A percentile compares a stretch with the other conserved stretches of the same genome.
Evolutionary conservation across 139 green algal species (phyloP).

Genomic region (Tetradesmus obliquus): DNA sequence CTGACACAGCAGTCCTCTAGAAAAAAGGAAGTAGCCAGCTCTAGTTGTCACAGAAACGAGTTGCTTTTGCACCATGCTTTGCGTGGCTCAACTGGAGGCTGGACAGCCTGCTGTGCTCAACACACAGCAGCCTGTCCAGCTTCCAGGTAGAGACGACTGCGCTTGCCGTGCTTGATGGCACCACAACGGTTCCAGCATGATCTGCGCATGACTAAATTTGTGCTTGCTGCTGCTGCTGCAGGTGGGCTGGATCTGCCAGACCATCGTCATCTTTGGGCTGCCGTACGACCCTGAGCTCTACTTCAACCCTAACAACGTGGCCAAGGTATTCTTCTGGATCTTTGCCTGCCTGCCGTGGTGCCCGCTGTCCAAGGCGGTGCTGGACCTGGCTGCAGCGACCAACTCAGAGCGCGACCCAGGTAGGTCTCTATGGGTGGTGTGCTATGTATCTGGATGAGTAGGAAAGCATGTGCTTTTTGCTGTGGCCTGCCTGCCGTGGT

Average conservation of each 20-base stretch:
- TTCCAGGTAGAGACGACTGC: not conserved
- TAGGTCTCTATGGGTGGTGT: not conserved
- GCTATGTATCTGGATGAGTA: too few relatives aligned
- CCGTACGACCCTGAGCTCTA: slow-evolving; percentile 76
- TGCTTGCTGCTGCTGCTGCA: not conserved
- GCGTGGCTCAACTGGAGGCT: not conserved
- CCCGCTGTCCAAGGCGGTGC: slow-evolving; percentile 79
- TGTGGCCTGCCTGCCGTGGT: slow-evolving; percentile 72
- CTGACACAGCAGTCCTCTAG: not conserved
- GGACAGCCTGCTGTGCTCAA: too few relatives aligned
- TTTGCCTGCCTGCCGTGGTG: slow-evolving; percentile 81
- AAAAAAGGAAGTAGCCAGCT: not conserved
- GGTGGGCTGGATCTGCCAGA: slow-evolving; percentile 77
- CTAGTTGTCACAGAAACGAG: not conserved
- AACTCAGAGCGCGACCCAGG: slow-evolving; percentile 6
- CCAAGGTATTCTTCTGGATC: slow-evolving; percentile 63
- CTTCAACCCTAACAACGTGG: slow-evolving; percentile 9
- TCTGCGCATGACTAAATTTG: not conserved
- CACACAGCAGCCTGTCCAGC: too few relatives aligned
- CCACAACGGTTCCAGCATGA: too few relatives aligned
- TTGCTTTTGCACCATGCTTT: not conserved
- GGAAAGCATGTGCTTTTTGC: not conserved
- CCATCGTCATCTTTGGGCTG: slow-evolving; percentile 65
- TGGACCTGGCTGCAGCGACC: slow-evolving; percentile 65
- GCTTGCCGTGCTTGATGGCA: not conserved